Evolutionary conservation across 2,329 filamentous ascomycete species (phyloP).

Genomic region (Penicillium carneum): DNA sequence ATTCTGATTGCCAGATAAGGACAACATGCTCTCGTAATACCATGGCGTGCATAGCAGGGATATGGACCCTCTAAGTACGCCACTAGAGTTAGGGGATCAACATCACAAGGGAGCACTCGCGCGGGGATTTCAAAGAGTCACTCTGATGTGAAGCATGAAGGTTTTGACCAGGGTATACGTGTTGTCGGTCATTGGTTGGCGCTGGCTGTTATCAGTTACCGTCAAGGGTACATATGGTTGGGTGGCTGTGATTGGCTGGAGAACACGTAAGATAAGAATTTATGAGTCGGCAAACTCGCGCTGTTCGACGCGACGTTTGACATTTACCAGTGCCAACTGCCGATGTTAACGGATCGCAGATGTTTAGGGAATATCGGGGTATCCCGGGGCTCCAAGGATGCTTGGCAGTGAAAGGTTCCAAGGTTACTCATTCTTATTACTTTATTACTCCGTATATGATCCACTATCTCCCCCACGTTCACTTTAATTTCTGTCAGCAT

Average conservation of each 20-base stretch:
- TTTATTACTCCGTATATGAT: neutral
- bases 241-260: conserved; percentile 16
- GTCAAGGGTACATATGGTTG: neutral
- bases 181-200: conserved; percentile 7
- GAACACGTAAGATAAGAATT: conserved; percentile 13
- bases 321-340: neutral
- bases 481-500: neutral
- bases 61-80: neutral
- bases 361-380: conserved; percentile 1
- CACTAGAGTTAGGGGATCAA: neutral
- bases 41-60: conserved; percentile 5
- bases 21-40: conserved; percentile 29
- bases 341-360: neutral
- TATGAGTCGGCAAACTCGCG: conserved; percentile 8
- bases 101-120: neutral
- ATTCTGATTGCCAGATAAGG: conserved; percentile 29
- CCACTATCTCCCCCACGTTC: conserved; percentile 11
- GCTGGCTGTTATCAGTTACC: conserved; percentile 15
- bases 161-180: neutral
- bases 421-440: conserved; percentile 12
- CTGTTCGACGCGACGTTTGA: neutral
- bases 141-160: neutral
- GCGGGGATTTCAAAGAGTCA: conserved; percentile 1
- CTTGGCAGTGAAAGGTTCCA: neutral
- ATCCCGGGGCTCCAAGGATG: neutral